Evolutionary conservation across 169 alveolate species (phyloP).

Genomic region (Plasmodium chabaudi): DNA sequence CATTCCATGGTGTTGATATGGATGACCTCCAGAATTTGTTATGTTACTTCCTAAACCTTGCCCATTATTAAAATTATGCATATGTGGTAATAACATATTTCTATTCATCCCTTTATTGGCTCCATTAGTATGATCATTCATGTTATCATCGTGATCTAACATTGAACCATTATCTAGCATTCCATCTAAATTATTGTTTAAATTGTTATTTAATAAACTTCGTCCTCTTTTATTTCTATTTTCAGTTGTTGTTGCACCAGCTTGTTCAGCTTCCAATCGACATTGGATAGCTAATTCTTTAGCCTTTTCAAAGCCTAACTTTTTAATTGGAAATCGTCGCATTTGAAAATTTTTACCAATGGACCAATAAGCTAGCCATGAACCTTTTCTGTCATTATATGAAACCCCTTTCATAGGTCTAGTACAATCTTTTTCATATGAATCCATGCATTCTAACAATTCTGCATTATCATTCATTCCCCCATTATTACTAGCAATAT

Average conservation of each 20-base stretch:
- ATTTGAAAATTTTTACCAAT: conserved; percentile 71
- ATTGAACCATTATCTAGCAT: conserved; percentile 33
- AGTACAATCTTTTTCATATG: conserved; percentile 64
- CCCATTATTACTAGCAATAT: not conserved
- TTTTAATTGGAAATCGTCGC: conserved; percentile 72
- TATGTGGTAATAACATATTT: conserved; percentile 26
- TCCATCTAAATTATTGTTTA: conserved; percentile 34
- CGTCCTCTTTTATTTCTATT: conserved; percentile 53
- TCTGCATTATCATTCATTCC: conserved; percentile 16
- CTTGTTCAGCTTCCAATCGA: conserved; percentile 75
- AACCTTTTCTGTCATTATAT: conserved; percentile 64
- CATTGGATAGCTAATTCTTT: conserved; percentile 76
- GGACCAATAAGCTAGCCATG: conserved; percentile 77
- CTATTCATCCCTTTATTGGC: conserved; percentile 19
- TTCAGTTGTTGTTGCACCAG: conserved; percentile 74
- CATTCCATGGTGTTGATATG: not conserved
- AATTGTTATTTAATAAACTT: conserved; percentile 27
- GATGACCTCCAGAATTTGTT: not conserved
- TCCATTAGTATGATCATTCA: not conserved
- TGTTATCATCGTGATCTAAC: conserved; percentile 37
- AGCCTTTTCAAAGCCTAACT: conserved; percentile 69
- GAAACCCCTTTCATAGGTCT: conserved; percentile 77
- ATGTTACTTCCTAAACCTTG: not conserved
- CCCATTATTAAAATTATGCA: conserved; percentile 25
- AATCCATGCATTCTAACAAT: conserved; percentile 49